phyloP scores from a whole-genome alignment of 345 rosid genomes.

The Excoecaria cochinchinensis region DNA sequence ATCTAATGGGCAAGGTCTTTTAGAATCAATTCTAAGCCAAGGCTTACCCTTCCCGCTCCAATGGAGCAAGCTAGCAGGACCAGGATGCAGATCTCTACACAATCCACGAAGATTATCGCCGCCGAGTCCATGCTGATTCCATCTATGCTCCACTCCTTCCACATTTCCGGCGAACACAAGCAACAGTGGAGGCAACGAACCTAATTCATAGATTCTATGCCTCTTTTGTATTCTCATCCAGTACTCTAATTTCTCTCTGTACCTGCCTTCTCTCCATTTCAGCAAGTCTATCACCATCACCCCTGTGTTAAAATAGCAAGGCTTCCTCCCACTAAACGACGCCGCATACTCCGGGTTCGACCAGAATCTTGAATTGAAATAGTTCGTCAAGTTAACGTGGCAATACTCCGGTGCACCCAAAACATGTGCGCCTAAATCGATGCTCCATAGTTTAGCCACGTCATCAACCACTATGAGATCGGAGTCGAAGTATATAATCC shows the following conservation, averaged over 20 bases:
- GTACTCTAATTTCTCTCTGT: slow-evolving; percentile 56
- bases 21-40: slow-evolving; percentile 71
- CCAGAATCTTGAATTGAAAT: slow-evolving; percentile 75
- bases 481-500: slow-evolving; percentile 86
- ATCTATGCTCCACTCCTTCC: slow-evolving; percentile 74
- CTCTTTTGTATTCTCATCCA: slow-evolving; percentile 82
- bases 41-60: slow-evolving; percentile 97
- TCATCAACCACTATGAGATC: slow-evolving; percentile 86
- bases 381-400: slow-evolving; percentile 71
- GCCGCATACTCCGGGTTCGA: slow-evolving; percentile 44
- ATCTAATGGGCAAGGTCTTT: slow-evolving; percentile 61
- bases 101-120: slow-evolving; percentile 78
- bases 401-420: slow-evolving; percentile 91
- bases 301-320: slow-evolving; percentile 89
- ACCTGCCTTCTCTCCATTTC: slow-evolving; percentile 69
- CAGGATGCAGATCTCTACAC: slow-evolving; percentile 72
- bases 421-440: slow-evolving; percentile 48
- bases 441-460: slow-evolving; percentile 72
- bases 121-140: slow-evolving; percentile 93
- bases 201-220: slow-evolving; percentile 73
- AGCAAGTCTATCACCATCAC: slow-evolving; percentile 85
- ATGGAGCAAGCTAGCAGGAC: slow-evolving; percentile 78
- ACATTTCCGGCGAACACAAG: slow-evolving; percentile 82
- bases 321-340: slow-evolving; percentile 43
- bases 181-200: slow-evolving; percentile 82